phyloP scores from a whole-genome alignment of 2,329 filamentous ascomycete species.

The Fusarium lateritium region DNA sequence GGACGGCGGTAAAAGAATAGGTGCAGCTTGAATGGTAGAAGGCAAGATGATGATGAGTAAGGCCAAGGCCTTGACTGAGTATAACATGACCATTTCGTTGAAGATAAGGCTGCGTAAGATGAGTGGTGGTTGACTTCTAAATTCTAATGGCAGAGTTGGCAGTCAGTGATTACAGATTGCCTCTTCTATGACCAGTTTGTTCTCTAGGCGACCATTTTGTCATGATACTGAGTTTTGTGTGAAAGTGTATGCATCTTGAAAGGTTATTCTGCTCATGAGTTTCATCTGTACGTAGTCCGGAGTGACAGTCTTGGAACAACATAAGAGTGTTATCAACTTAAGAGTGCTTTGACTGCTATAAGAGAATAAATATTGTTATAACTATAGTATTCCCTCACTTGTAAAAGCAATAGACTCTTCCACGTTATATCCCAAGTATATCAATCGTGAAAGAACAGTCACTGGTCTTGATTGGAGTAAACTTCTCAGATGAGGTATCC shows the following conservation, averaged over 20 bases:
- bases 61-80: constrained; percentile 2
- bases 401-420: too few relatives aligned
- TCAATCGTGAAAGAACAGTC: neutral
- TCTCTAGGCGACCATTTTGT: neutral
- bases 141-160: neutral
- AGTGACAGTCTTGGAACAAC: too few relatives aligned
- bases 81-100: neutral
- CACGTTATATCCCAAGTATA: too few relatives aligned
- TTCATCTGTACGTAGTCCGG: too few relatives aligned
- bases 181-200: too few relatives aligned
- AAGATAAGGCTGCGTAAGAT: neutral
- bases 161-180: neutral
- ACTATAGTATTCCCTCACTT: too few relatives aligned
- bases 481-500: neutral
- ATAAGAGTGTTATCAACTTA: too few relatives aligned
- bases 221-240: neutral
- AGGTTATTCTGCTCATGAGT: neutral
- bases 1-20: neutral
- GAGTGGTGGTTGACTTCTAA: neutral
- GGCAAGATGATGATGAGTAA: neutral
- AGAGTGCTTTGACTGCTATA: too few relatives aligned
- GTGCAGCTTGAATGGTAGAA: neutral
- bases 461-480: neutral
- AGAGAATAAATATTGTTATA: too few relatives aligned
- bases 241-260: neutral